A percentile compares a stretch with the other conserved stretches of the same genome.
Conservation (phyloP, 495 filamentous ascomycete species). For the Thozetella sp. region DNA sequence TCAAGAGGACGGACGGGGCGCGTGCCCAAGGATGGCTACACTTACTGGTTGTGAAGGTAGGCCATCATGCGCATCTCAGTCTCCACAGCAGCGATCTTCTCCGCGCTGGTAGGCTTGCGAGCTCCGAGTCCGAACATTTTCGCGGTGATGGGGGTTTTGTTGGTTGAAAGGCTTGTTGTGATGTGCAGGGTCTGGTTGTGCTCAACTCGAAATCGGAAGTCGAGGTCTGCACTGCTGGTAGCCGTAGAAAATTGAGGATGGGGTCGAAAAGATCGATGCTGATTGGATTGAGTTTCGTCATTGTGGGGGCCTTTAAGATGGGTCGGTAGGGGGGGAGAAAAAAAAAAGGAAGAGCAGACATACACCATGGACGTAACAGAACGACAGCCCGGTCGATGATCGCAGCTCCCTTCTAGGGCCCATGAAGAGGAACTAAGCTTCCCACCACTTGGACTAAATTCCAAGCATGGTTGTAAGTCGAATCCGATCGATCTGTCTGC, state of each 20-base stretch:
- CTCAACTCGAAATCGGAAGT: too few species aligned
- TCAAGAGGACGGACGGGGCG: neutral
- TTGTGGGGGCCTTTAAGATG: conserved; percentile 4
- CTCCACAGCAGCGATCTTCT: conserved; percentile 95
- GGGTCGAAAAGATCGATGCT: too few species aligned
- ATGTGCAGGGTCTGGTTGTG: too few species aligned
- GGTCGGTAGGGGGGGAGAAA: conserved; percentile 2
- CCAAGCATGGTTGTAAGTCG: neutral
- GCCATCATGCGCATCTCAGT: conserved; percentile 92
- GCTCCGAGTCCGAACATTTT: conserved; percentile 91
- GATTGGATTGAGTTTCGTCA: neutral
- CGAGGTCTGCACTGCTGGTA: too few species aligned
- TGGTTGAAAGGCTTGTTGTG: neutral
- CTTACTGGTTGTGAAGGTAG: conserved; percentile 94
- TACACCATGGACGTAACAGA: neutral
- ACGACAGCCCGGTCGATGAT: too few species aligned
- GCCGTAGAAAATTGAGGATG: too few species aligned
- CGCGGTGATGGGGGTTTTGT: conserved; percentile 8
- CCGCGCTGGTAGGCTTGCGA: conserved; percentile 86
- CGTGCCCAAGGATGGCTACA: neutral
- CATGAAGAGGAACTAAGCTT: too few species aligned
- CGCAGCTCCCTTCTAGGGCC: too few species aligned
- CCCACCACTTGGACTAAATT: too few species aligned
- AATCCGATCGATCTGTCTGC: too few species aligned
- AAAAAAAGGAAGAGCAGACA: neutral